phyloP scores from a whole-genome alignment of 2,329 filamentous ascomycete genomes.

The Xylaria hypoxylon region DNA sequence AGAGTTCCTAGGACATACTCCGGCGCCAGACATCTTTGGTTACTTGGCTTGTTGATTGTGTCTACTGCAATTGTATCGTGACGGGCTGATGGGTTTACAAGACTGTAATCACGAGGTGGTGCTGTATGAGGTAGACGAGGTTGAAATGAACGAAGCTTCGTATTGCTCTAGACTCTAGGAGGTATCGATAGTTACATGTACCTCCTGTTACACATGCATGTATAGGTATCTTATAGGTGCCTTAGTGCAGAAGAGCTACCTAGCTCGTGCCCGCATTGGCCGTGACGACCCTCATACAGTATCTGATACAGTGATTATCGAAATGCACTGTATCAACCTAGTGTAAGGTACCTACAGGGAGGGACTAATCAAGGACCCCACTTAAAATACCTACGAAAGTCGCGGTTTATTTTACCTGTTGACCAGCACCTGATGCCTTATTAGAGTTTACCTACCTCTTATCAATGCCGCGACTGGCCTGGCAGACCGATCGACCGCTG shows the following conservation, averaged over 20 bases:
- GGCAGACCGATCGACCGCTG: slow-evolving; percentile 11
- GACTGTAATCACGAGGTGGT: background rate
- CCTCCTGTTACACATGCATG: background rate
- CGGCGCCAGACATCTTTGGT: slow-evolving; percentile 64
- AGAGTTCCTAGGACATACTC: slow-evolving; percentile 55
- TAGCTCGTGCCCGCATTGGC: slow-evolving; percentile 18
- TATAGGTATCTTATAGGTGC: background rate
- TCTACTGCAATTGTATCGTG: slow-evolving; percentile 11
- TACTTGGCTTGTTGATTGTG: slow-evolving; percentile 23
- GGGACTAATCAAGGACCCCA: slow-evolving; percentile 22
- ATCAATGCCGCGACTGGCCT: slow-evolving; percentile 36
- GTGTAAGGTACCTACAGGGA: too few species aligned
- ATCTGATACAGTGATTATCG: background rate
- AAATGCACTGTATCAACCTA: slow-evolving; percentile 15
- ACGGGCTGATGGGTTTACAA: background rate
- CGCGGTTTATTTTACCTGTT: slow-evolving; percentile 37
- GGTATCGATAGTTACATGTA: background rate
- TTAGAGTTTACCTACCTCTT: slow-evolving; percentile 23
- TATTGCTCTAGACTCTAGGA: background rate
- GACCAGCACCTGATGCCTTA: slow-evolving; percentile 15
- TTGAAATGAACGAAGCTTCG: slow-evolving; percentile 13
- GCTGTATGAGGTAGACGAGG: background rate
- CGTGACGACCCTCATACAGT: slow-evolving; percentile 11
- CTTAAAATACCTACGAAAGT: slow-evolving; percentile 38
- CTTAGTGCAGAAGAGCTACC: too few species aligned